Conservation (phyloP, 805 yeast genomes). For the Saccharomycopsis sp. region DNA sequence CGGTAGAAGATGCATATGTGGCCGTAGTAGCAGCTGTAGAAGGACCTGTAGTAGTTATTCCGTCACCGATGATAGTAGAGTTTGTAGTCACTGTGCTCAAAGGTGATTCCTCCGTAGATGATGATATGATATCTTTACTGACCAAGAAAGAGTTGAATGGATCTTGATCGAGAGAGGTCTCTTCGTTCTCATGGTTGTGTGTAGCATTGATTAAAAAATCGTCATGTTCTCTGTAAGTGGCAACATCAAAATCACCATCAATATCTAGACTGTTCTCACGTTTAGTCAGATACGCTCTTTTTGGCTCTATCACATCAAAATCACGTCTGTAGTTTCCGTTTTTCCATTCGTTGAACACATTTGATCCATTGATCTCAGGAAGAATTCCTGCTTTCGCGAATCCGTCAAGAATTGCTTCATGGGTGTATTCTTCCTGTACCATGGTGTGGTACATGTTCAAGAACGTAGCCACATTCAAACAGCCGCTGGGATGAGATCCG, state of each 20-base stretch:
- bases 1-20: not conserved
- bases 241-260: too few species aligned
- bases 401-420: not conserved
- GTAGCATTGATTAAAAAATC: too few species aligned
- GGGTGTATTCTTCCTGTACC: not conserved
- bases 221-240: too few species aligned
- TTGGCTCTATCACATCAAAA: slow-evolving; percentile 6
- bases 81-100: not conserved
- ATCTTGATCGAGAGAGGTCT: not conserved
- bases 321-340: not conserved
- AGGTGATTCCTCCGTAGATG: not conserved
- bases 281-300: not conserved
- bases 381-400: slow-evolving; percentile 6
- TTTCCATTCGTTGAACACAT: slow-evolving; percentile 3
- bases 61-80: too few species aligned
- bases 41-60: not conserved
- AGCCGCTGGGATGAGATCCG: not conserved
- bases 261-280: too few species aligned
- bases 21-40: not conserved
- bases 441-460: slow-evolving; percentile 4
- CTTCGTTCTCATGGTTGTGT: not conserved
- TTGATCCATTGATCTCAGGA: not conserved
- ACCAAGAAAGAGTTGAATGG: not conserved
- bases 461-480: slow-evolving; percentile 1
- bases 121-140: not conserved